These are phyloP conservation scores for Anacardium occidentale DNA, from an alignment of 345 rosid species.

Conservation along the genomic window DNA sequence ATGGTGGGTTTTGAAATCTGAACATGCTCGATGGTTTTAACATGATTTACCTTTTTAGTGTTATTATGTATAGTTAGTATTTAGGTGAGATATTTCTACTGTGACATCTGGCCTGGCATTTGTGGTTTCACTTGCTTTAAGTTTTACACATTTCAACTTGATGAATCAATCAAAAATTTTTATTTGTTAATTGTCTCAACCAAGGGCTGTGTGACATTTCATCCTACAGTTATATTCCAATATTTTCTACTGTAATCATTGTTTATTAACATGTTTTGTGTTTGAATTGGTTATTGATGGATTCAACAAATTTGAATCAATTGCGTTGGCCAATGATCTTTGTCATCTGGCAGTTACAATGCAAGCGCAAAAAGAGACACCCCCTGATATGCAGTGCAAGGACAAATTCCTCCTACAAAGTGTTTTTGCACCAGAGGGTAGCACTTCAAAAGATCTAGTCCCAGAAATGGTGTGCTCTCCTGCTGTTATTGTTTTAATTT, in stretches of 20 bases:
- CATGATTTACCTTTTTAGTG: no score
- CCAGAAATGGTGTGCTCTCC: slow-evolving; percentile 54
- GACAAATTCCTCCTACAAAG: slow-evolving; percentile 90
- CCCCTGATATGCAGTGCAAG: slow-evolving; percentile 79
- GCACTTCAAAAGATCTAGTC: slow-evolving; percentile 50
- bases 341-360: slow-evolving; percentile 55
- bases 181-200: neutral
- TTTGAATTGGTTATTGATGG: neutral
- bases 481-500: neutral
- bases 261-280: neutral
- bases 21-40: no score
- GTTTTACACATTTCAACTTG: no score
- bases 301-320: neutral
- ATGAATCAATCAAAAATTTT: no score
- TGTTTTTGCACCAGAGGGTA: slow-evolving; percentile 57
- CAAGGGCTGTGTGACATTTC: neutral
- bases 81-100: no score
- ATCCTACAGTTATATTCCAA: neutral
- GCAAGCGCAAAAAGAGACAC: slow-evolving; percentile 91
- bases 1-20: neutral
- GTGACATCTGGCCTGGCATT: no score
- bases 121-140: no score
- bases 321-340: neutral
- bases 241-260: neutral
- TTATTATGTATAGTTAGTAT: no score